Evolutionary conservation across 1,284 basidiomycete genomes (phyloP).

Genomic region (Sporisorium exsertum): DNA sequence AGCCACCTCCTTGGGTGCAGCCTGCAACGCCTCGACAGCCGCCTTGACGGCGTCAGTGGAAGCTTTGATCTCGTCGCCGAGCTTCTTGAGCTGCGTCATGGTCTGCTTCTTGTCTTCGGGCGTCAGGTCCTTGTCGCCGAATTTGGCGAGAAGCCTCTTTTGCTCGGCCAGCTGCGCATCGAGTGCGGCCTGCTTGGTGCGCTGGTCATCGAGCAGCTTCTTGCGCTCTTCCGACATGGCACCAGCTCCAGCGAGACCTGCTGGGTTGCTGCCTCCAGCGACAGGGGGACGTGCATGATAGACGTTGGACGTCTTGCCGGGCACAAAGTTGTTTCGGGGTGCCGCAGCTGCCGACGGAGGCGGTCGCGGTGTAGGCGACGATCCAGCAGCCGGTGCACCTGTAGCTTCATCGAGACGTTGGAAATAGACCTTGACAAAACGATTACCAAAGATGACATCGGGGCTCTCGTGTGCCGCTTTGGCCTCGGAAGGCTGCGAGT

Average conservation of each 20-base stretch:
- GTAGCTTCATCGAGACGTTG: conserved; percentile 71
- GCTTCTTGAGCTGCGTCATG: conserved; percentile 80
- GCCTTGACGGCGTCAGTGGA: conserved; percentile 69
- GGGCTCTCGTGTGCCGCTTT: conserved; percentile 89
- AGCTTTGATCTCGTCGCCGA: conserved; percentile 82
- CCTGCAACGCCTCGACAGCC: conserved; percentile 66
- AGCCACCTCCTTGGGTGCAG: conserved; percentile 54
- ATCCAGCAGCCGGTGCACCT: conserved; percentile 77
- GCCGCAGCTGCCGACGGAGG: conserved; percentile 19
- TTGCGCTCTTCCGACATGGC: conserved; percentile 52
- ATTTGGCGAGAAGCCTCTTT: conserved; percentile 81
- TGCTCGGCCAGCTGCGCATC: conserved; percentile 90
- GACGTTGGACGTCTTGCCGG: conserved; percentile 59
- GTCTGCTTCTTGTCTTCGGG: conserved; percentile 83
- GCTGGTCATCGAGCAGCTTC: conserved; percentile 71
- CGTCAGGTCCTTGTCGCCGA: conserved; percentile 76
- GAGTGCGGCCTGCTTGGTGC: conserved; percentile 79
- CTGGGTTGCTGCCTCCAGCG: conserved; percentile 9
- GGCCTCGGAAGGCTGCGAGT: conserved; percentile 85
- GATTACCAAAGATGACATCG: conserved; percentile 90
- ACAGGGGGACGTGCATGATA: conserved; percentile 57
- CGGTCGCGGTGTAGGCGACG: conserved; percentile 79
- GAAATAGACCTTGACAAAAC: conserved; percentile 83
- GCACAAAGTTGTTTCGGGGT: conserved; percentile 54
- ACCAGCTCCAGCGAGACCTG: conserved; percentile 13